These are phyloP conservation scores for Cyberlindnera mississippiensis DNA, from an alignment of 805 yeast species.

Conservation along the genomic window DNA sequence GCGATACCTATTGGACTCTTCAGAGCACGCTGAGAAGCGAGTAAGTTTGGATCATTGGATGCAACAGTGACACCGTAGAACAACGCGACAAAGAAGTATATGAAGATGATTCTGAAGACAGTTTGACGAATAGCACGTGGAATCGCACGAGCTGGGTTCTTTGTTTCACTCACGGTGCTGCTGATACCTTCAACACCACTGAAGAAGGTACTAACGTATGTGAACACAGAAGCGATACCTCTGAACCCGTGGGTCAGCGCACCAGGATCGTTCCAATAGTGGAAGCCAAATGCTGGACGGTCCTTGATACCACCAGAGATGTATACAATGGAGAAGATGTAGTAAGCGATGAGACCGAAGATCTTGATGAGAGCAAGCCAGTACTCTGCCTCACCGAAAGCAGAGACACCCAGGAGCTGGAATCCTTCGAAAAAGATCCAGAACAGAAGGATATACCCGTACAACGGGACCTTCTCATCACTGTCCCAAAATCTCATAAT, in stretches of 20 bases:
- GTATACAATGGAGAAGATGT: slow-evolving; percentile 44
- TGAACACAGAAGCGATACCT: slow-evolving; percentile 56
- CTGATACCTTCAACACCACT: slow-evolving; percentile 79
- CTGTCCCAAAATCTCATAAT: slow-evolving; percentile 41
- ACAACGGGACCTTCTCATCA: slow-evolving; percentile 49
- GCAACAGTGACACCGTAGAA: slow-evolving; percentile 70
- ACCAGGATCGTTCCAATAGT: slow-evolving; percentile 31
- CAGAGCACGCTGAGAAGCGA: slow-evolving; percentile 35
- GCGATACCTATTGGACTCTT: slow-evolving; percentile 74
- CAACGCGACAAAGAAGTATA: slow-evolving; percentile 58
- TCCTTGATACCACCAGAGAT: slow-evolving; percentile 39
- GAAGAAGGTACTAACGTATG: slow-evolving; percentile 70
- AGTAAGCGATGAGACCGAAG: slow-evolving; percentile 45
- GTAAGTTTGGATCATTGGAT: slow-evolving; percentile 51
- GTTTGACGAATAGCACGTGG: slow-evolving; percentile 71
- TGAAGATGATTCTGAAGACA: slow-evolving; percentile 55
- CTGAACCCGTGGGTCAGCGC: slow-evolving; percentile 44
- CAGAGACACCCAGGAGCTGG: slow-evolving; percentile 48
- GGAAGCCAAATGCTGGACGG: slow-evolving; percentile 33
- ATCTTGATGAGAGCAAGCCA: slow-evolving; percentile 50
- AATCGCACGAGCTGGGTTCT: slow-evolving; percentile 64
- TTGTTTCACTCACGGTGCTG: slow-evolving; percentile 68
- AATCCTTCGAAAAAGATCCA: slow-evolving; percentile 48
- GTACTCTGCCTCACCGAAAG: slow-evolving; percentile 56
- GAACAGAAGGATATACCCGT: slow-evolving; percentile 51